phyloP scores from a whole-genome alignment of 352 stramenopile genomes.

The Pythium diclinum region DNA sequence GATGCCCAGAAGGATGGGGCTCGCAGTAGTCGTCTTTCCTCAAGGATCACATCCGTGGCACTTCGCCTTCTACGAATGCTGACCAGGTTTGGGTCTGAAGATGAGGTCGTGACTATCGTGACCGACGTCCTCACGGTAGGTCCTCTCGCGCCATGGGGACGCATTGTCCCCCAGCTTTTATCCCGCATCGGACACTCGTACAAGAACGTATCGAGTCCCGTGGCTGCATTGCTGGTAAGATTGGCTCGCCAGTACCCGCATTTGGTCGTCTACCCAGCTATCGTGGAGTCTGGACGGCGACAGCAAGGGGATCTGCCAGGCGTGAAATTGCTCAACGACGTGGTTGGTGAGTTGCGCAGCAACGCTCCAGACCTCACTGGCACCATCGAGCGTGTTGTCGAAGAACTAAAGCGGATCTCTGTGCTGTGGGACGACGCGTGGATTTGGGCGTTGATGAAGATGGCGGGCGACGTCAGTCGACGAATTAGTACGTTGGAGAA shows the following conservation, averaged over 20 bases:
- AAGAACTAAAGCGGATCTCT: conserved; percentile 72
- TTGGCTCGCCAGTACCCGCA: conserved; percentile 61
- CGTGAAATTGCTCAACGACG: conserved; percentile 29
- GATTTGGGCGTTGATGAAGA: conserved; percentile 65
- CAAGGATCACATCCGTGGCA: conserved; percentile 42
- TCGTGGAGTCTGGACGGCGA: conserved; percentile 46
- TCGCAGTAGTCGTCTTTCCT: conserved; percentile 2
- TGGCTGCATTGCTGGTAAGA: conserved; percentile 60
- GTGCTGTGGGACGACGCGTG: conserved; percentile 85
- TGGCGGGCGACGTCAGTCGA: conserved; percentile 67
- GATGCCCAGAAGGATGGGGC: background rate
- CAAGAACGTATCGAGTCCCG: conserved; percentile 39
- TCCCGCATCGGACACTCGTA: conserved; percentile 60
- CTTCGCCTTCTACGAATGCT: conserved; percentile 69
- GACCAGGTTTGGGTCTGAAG: conserved; percentile 55
- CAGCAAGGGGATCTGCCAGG: conserved; percentile 12
- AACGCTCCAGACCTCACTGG: conserved; percentile 43
- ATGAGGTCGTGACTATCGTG: conserved; percentile 37
- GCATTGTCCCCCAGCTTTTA: conserved; percentile 73
- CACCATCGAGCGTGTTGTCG: conserved; percentile 58
- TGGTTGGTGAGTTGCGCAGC: conserved; percentile 43
- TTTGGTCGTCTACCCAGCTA: conserved; percentile 68
- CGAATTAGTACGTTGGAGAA: conserved; percentile 71
- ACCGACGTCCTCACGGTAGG: conserved; percentile 43
- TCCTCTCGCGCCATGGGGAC: conserved; percentile 57